Percentiles rank a stretch among this genome's conserved stretches.
Conservation (phyloP, 192 early-diverging fungal species). For the Phlyctochytrium planicorne region DNA sequence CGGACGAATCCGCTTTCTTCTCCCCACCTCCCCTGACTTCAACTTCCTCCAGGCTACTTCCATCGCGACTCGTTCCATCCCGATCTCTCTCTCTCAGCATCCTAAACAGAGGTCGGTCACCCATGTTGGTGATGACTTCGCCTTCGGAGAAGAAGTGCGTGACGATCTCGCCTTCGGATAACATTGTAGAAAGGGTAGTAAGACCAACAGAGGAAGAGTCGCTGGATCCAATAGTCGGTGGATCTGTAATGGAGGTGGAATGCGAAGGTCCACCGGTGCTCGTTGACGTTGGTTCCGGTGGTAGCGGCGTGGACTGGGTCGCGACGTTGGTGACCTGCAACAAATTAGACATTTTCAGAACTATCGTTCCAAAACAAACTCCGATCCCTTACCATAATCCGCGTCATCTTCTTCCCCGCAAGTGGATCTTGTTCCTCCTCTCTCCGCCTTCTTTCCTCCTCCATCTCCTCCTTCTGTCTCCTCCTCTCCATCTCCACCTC, state of each 20-base stretch:
- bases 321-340: background rate
- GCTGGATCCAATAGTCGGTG: constrained; percentile 13
- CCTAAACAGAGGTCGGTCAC: background rate
- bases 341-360: background rate
- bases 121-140: constrained; percentile 18
- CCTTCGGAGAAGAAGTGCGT: constrained; percentile 30
- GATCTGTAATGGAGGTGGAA: background rate
- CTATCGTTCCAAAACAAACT: background rate
- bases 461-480: background rate
- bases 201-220: constrained; percentile 12
- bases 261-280: background rate
- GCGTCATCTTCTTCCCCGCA: background rate
- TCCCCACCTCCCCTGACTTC: background rate
- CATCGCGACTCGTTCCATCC: constrained; percentile 12
- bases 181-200: constrained; percentile 28
- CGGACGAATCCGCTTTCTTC: background rate
- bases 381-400: background rate
- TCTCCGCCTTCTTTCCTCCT: background rate
- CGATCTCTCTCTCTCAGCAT: constrained; percentile 5
- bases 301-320: too few species aligned
- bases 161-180: constrained; percentile 32
- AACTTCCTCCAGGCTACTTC: constrained; percentile 7
- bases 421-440: background rate
- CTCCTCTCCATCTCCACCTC: background rate
- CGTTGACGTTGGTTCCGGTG: background rate